A percentile compares a stretch with the other conserved stretches of the same genome.
phyloP scores from a whole-genome alignment of 1,284 basidiomycete genomes.

The Microbotryomycetes sp. region DNA sequence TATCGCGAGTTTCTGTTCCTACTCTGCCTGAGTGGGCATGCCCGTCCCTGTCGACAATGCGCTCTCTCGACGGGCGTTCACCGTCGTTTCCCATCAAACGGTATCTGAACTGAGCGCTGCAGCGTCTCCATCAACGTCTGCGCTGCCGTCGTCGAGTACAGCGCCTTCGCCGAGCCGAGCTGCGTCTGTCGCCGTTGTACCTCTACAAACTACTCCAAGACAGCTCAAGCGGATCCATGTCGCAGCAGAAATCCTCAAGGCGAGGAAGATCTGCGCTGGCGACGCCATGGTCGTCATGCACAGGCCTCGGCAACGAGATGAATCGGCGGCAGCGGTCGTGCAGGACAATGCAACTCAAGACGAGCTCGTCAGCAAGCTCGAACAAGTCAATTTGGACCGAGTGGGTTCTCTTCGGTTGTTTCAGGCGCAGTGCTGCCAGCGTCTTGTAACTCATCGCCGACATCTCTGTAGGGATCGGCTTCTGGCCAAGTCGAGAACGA shows the following conservation, averaged over 20 bases:
- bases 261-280: slow-evolving; percentile 57
- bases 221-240: slow-evolving; percentile 52
- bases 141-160: neutral
- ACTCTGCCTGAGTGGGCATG: neutral
- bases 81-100: neutral
- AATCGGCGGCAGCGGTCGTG: slow-evolving; percentile 50
- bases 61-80: neutral
- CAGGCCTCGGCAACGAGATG: slow-evolving; percentile 44
- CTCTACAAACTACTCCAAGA: neutral
- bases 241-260: slow-evolving; percentile 57
- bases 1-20: neutral
- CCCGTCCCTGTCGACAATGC: neutral
- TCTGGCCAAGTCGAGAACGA: too few relatives aligned
- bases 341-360: slow-evolving; percentile 44
- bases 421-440: too few relatives aligned
- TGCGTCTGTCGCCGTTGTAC: neutral
- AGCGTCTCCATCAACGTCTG: neutral
- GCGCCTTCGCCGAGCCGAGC: neutral
- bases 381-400: too few relatives aligned
- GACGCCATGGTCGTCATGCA: slow-evolving; percentile 57
- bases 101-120: neutral
- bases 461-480: too few relatives aligned
- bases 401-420: too few relatives aligned
- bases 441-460: too few relatives aligned
- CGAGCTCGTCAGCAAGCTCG: slow-evolving; percentile 13